phyloP scores from a whole-genome alignment of 1,139 yeast species.

The Yamadazyma triangularis region DNA sequence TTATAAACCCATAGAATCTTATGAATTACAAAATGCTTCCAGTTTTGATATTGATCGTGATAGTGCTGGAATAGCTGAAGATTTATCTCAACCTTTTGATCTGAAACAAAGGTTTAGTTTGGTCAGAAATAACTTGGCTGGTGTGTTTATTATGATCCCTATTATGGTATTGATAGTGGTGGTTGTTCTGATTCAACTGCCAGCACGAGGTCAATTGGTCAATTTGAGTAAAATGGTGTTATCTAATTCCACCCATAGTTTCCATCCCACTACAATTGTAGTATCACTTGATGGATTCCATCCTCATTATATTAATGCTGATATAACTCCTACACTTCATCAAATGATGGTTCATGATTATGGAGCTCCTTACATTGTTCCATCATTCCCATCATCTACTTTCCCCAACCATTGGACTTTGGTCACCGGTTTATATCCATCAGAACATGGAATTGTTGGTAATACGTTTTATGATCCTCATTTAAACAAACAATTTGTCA shows the following conservation, averaged over 20 bases:
- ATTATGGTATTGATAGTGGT: not conserved
- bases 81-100: too few species aligned
- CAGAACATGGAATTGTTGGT: slow-evolving; percentile 83
- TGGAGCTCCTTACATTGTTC: slow-evolving; percentile 80
- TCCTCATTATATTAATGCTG: slow-evolving; percentile 75
- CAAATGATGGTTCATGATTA: slow-evolving; percentile 48
- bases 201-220: not conserved
- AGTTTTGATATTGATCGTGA: slow-evolving; percentile 4
- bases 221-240: slow-evolving; percentile 11
- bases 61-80: not conserved
- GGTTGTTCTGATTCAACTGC: not conserved
- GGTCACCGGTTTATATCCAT: slow-evolving; percentile 80
- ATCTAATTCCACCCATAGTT: slow-evolving; percentile 68
- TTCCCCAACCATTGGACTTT: slow-evolving; percentile 92
- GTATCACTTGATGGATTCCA: slow-evolving; percentile 86
- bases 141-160: not conserved
- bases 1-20: slow-evolving; percentile 8
- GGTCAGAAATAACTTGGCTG: too few species aligned
- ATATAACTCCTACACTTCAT: slow-evolving; percentile 68
- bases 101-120: too few species aligned
- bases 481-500: slow-evolving; percentile 53
- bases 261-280: slow-evolving; percentile 72
- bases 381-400: slow-evolving; percentile 85
- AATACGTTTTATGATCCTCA: slow-evolving; percentile 72
- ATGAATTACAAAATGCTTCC: slow-evolving; percentile 9